Conservation (phyloP, 139 green algal genomes). For the Volvox reticuliferus region DNA sequence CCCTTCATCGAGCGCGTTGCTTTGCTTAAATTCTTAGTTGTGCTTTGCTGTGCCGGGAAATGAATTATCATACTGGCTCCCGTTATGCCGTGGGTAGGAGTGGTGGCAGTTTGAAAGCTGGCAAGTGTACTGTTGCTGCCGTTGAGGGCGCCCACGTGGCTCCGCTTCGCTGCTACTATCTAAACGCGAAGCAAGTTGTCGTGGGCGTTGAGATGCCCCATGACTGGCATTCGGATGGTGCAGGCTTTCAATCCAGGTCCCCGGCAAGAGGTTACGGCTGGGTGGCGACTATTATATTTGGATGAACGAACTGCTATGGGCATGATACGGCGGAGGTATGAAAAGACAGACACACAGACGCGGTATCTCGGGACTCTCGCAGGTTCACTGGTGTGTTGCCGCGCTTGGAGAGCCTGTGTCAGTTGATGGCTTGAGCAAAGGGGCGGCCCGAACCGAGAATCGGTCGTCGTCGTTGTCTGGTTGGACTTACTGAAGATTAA, state of each 20-base stretch:
- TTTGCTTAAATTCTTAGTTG: conserved; percentile 25
- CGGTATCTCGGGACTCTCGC: too few relatives aligned
- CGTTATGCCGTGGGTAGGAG: too few relatives aligned
- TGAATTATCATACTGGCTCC: neutral
- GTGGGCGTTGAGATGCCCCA: neutral
- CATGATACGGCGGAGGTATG: neutral
- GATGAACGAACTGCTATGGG: neutral
- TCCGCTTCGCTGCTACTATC: neutral
- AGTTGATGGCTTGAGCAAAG: too few relatives aligned
- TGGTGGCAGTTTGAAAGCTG: conserved; percentile 6
- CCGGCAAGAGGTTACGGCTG: neutral
- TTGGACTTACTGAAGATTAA: too few relatives aligned
- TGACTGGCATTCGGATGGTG: neutral
- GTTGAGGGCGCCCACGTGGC: neutral
- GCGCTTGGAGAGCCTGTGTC: too few relatives aligned
- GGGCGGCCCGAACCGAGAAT: too few relatives aligned
- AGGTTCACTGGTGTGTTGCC: too few relatives aligned
- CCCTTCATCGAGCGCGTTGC: conserved; percentile 3
- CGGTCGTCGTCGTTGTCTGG: too few relatives aligned
- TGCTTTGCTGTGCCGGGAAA: neutral
- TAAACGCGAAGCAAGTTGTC: too few relatives aligned
- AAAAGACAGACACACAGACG: neutral
- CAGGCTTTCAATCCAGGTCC: neutral
- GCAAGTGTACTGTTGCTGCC: neutral
- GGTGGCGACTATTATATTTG: neutral